These are phyloP conservation scores for Pichia sp. DNA, from an alignment of 1,139 yeast species.

Conservation along the genomic window DNA sequence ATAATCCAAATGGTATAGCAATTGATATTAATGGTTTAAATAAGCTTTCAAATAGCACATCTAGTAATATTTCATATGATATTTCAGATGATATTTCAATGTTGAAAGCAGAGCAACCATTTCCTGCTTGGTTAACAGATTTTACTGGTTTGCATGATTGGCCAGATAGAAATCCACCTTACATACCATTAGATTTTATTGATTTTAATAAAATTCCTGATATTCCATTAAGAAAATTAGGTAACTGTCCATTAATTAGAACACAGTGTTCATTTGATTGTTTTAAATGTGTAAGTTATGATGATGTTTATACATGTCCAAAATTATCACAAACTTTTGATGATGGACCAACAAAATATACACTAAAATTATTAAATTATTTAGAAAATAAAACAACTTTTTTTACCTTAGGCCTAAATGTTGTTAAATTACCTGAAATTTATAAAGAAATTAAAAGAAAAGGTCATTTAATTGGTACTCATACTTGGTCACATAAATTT, in stretches of 20 bases:
- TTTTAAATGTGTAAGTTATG: conserved; percentile 66
- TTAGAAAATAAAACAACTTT: conserved; percentile 61
- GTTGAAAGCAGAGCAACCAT: conserved; percentile 20
- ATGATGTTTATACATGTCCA: conserved; percentile 74
- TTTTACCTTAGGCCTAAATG: conserved; percentile 79
- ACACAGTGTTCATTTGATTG: conserved; percentile 82
- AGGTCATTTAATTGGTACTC: conserved; percentile 83
- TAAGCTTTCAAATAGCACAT: too few relatives aligned
- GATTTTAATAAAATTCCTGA: conserved; percentile 47
- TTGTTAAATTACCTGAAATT: conserved; percentile 68
- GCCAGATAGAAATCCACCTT: conserved; percentile 88
- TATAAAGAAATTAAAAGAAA: conserved; percentile 48
- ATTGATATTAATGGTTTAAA: conserved; percentile 27
- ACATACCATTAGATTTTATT: conserved; percentile 70
- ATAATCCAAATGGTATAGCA: not conserved
- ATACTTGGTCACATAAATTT: conserved; percentile 89
- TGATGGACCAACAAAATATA: conserved; percentile 84
- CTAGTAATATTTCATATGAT: too few relatives aligned
- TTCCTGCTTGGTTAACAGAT: conserved; percentile 74
- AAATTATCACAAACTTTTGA: conserved; percentile 82
- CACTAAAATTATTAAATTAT: conserved; percentile 49
- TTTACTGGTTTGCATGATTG: conserved; percentile 69
- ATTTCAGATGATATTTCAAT: not conserved
- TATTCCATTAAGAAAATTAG: conserved; percentile 48
- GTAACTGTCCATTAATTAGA: conserved; percentile 48